Base-by-base conservation (phyloP, 1,139 yeast genomes). In the Nematodospora anomalae region DNA sequence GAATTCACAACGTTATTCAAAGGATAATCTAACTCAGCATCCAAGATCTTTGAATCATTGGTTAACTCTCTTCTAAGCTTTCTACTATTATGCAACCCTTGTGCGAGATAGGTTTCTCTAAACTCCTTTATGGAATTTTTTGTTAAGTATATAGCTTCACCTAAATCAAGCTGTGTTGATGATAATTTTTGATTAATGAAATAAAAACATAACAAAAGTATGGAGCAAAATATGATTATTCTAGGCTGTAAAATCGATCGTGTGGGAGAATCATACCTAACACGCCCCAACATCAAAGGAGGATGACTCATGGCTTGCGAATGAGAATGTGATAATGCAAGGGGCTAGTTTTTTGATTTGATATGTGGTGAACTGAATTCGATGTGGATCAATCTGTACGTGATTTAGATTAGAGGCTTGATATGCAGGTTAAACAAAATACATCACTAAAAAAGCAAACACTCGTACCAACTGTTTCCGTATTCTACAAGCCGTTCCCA, bases 1-100 rank as follows among this genome's bases (percentile, higher is more conserved):
- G 72, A 59, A 48, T 64, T 67, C 32, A 70, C 57, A 39, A 70
- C 60, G 38, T 53, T 61, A 41, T 58, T 59, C 20, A 67, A 49
- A 1, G 74, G 73, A 41, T 61, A 61, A 29, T 67, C 71, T 16
- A 64, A 47, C 31, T 66, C 67, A 23, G 29, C 33, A 18, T 40
- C 42, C 25, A 27, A 26, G 3, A 35, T 22, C 4, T 16, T 21
- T 4, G 39, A n/a, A 30, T 36, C 33, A 14, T 30, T 20, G 14
- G 16, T 33, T 12, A 24, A 15, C 13, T 16, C 36, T 12, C 37
- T 23, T 13, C 37, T 34, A 9, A 35, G 15, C 16, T 27, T 27
- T 18, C 11, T 14, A n/a, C 16, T 9, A 13, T n/a, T 18, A 18
- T 10, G 33, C 12, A 25, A 11, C 9, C 18, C 31, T 8, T 18